Evolutionary conservation across 495 filamentous ascomycete species (phyloP).

Genomic region (Platismatia glauca): DNA sequence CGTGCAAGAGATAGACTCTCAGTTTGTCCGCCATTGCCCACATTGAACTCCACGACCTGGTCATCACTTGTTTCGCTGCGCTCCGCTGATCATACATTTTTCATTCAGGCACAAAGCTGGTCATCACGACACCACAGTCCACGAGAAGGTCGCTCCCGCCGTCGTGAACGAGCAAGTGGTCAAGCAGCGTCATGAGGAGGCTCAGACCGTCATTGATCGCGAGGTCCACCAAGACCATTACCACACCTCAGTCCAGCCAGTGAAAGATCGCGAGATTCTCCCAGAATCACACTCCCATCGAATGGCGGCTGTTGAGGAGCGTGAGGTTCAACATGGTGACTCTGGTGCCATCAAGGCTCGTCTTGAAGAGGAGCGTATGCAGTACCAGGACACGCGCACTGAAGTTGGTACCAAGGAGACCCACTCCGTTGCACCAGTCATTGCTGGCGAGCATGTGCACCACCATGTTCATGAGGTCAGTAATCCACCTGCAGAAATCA

Average conservation of each 20-base stretch:
- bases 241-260: slow-evolving; percentile 46
- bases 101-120: slow-evolving; percentile 38
- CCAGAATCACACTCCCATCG: slow-evolving; percentile 43
- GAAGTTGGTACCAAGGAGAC: slow-evolving; percentile 42
- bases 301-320: slow-evolving; percentile 43
- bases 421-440: slow-evolving; percentile 34
- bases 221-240: slow-evolving; percentile 55
- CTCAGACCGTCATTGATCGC: slow-evolving; percentile 49
- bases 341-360: slow-evolving; percentile 33
- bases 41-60: background rate
- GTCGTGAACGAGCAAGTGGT: slow-evolving; percentile 48
- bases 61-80: background rate
- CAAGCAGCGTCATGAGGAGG: slow-evolving; percentile 44
- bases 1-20: slow-evolving; percentile 13
- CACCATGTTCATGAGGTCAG: slow-evolving; percentile 33
- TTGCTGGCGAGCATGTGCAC: slow-evolving; percentile 55
- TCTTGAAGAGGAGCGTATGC: slow-evolving; percentile 39
- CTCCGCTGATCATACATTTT: background rate
- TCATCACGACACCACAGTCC: slow-evolving; percentile 53
- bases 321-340: slow-evolving; percentile 47
- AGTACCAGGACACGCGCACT: slow-evolving; percentile 42
- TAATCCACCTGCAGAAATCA: too few species aligned
- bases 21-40: slow-evolving; percentile 13
- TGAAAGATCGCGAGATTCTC: slow-evolving; percentile 38
- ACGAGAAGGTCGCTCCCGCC: slow-evolving; percentile 52